phyloP scores from a whole-genome alignment of 1,284 basidiomycete genomes.

The Earliella scabrosa region DNA sequence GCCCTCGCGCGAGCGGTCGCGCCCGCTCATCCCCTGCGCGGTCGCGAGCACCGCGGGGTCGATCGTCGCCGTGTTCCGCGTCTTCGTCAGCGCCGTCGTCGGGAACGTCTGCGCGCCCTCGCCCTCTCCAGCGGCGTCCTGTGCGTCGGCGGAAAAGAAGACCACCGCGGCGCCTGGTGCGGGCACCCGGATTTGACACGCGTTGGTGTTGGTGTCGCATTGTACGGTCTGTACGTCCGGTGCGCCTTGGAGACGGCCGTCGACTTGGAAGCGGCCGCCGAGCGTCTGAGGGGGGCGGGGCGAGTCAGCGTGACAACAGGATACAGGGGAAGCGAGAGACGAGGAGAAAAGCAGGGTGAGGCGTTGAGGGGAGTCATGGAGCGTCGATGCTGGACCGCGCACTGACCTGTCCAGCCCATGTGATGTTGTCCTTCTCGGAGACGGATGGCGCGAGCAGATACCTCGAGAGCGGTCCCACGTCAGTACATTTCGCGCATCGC shows the following conservation, averaged over 20 bases:
- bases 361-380: no score
- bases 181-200: conserved; percentile 49
- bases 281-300: conserved; percentile 66
- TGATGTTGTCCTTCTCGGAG: conserved; percentile 50
- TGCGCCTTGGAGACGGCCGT: conserved; percentile 48
- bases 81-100: conserved; percentile 38
- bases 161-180: conserved; percentile 58
- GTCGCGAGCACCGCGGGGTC: conserved; percentile 38
- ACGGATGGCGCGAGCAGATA: conserved; percentile 45
- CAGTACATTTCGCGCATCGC: no score
- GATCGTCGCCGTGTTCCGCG: conserved; percentile 35
- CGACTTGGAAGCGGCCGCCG: conserved; percentile 60
- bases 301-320: neutral
- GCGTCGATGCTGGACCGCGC: no score
- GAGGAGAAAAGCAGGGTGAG: no score
- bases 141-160: conserved; percentile 47
- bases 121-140: conserved; percentile 39
- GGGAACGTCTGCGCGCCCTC: conserved; percentile 42
- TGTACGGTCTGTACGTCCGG: conserved; percentile 42
- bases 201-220: conserved; percentile 44
- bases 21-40: conserved; percentile 38
- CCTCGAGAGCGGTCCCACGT: conserved; percentile 27
- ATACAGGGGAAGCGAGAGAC: neutral
- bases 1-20: conserved; percentile 29
- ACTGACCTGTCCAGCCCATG: conserved; percentile 47